A percentile compares a stretch with the other conserved stretches of the same genome.
Evolutionary conservation across 768 basidiomycete genomes (phyloP).

Genomic region (Harrya chromipes): DNA sequence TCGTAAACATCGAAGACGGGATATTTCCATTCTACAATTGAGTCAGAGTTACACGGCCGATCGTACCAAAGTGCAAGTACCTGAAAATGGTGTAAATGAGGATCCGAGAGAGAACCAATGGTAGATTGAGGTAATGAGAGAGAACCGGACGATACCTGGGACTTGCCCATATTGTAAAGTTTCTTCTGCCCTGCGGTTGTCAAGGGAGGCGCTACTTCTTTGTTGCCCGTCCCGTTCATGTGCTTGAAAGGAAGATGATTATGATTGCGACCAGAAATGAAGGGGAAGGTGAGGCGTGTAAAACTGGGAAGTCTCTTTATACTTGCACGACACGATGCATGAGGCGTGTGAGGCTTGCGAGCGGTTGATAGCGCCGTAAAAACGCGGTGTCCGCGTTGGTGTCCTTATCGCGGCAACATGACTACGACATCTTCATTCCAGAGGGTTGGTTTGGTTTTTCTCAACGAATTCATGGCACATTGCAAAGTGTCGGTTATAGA

Average conservation of each 20-base stretch:
- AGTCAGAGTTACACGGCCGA: slow-evolving; percentile 13
- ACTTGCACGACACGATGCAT: slow-evolving; percentile 16
- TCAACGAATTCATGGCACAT: no score
- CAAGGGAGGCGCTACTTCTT: not conserved
- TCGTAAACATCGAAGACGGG: slow-evolving; percentile 14
- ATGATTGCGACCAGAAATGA: not conserved
- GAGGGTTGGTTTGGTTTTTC: no score
- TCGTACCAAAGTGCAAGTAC: slow-evolving; percentile 8
- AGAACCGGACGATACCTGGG: slow-evolving; percentile 1
- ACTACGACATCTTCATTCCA: no score
- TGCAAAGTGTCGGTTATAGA: not conserved
- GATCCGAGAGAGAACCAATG: slow-evolving; percentile 5
- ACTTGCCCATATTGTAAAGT: slow-evolving; percentile 10
- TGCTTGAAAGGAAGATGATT: not conserved
- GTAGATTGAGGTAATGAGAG: slow-evolving; percentile 5
- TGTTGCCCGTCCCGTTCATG: slow-evolving; percentile 10
- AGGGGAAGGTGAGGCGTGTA: not conserved
- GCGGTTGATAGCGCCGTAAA: slow-evolving; percentile 1
- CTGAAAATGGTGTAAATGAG: slow-evolving; percentile 7
- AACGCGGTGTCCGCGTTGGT: slow-evolving; percentile 22
- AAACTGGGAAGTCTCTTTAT: slow-evolving; percentile 7
- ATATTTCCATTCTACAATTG: slow-evolving; percentile 11
- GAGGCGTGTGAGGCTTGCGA: slow-evolving; percentile 18
- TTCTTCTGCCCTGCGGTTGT: slow-evolving; percentile 9
- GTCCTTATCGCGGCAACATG: not conserved